Evolutionary conservation across 345 rosid genomes (phyloP), one percentile per base, ranked within the genome.

Genomic region (Leavenworthia alabamica): DNA sequence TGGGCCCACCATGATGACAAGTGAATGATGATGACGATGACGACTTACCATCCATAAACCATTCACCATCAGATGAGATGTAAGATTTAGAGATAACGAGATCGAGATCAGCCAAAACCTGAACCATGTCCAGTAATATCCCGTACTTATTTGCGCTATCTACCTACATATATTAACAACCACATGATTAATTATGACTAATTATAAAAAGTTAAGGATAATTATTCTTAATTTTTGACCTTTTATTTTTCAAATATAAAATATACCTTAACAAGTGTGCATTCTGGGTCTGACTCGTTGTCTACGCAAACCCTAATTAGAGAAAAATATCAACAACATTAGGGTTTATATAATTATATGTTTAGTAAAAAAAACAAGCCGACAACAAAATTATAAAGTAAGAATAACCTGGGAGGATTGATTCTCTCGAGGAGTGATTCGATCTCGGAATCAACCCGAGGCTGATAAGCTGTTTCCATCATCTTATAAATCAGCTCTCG

Each of bases 31-130:
- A 68, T 19, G 65, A 71, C 1, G 23, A 71, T 1, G 23, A 28
- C 4, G 20, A 79, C 84, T 68, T 49, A 92, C 99, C 93, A 56
- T 93, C 99, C 99, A 93, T 93, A 71, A 89, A 76, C 97, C 99
- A 89, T 50, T 81, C 92, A 24, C 99, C 99, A 72, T 93, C 97
- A 1, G 99, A 89, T 27, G 91, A 89, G 62, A 92, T 85, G 73
- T 92, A 92, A 41, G 94, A 85, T 70, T 86, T 92, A 59, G 96
- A 89, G 23, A 92, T 92, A 62, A 89, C 89, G 50, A 92, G 97
- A 73, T 92, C 97, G 6, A 92, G 93, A 72, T 92, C 99, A 40
- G 99, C 86, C 69, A 92, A 75, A 5, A 89, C 88, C 66, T 89
- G 99, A 60, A 92, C 99, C 96, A 92, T 86, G 64, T 86, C 97